Base-by-base conservation (phyloP, 805 yeast genomes). In the Kazachstania kunashirensis region DNA sequence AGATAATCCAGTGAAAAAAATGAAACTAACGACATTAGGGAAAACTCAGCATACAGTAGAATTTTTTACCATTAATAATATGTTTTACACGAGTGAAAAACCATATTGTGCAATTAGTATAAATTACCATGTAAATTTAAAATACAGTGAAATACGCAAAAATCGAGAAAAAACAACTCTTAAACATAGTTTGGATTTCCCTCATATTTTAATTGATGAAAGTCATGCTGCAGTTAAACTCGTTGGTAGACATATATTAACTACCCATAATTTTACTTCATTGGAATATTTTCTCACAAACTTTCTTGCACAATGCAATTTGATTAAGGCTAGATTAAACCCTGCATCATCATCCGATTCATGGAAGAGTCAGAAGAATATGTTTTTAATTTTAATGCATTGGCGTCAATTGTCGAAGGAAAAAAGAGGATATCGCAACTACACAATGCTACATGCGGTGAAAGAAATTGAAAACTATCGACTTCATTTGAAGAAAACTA, bases 391-490 rank as follows among this genome's bases (percentile, higher is more conserved):
- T 13, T 43, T 55, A 25, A 52, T 53, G 28, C 48, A 47, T 31
- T 55, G 60, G 60, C 45, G 59, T 34, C 55, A 55, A 34, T 45
- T 51, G 24, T 46, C 58, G 1, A 41, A 49, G 30, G 52, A 48
- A 12, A 48, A 51, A 39, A 50, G 60, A 43, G 43, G 46, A 11
- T 46, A 50, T 14, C 38, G 43, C 3, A 40, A 44, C 14, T 55
- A 45, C 32, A 51, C 59, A 1, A 42, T 55, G 25, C 31, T 52
- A 27, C 60, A 55, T 36, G 55, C 59, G 5, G 53, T 50, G 13
- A 50, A 52, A 33, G 60, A 55, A 35, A 41, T 55, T 46, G 60
- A 55, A 31, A 50, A 50, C 34, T 55, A 51, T 38, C 42, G 59
- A 30, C 43, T 53, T 6, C 49, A 52, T 34, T 43, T 48, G 20